Conservation (phyloP, 352 stramenopile species). For the Phytophthora niederhauseri region DNA sequence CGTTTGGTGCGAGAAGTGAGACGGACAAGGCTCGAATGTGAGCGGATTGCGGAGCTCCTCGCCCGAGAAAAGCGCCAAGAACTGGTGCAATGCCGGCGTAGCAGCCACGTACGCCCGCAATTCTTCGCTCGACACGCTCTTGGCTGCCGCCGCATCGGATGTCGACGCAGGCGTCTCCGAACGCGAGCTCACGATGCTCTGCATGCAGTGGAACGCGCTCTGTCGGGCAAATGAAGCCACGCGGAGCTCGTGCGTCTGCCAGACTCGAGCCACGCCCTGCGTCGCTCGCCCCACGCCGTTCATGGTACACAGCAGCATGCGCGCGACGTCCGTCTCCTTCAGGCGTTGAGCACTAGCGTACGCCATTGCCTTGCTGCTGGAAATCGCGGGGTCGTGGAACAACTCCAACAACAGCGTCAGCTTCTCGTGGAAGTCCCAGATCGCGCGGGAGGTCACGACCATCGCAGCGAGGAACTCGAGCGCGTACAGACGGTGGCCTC, state of each 20-base stretch:
- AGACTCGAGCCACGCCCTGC: slow-evolving; percentile 51
- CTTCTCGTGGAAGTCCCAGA: slow-evolving; percentile 70
- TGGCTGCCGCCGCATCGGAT: background rate
- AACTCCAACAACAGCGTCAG: slow-evolving; percentile 53
- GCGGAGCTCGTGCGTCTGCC: slow-evolving; percentile 35
- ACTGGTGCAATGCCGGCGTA: slow-evolving; percentile 45
- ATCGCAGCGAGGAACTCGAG: slow-evolving; percentile 69
- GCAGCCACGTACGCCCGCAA: slow-evolving; percentile 41
- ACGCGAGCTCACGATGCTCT: slow-evolving; percentile 13
- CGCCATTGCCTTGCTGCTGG: slow-evolving; percentile 11
- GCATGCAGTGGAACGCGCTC: slow-evolving; percentile 29
- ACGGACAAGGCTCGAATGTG: slow-evolving; percentile 40
- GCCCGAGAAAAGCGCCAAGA: slow-evolving; percentile 60
- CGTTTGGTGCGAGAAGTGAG: slow-evolving; percentile 37
- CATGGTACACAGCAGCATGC: slow-evolving; percentile 66
- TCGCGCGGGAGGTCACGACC: slow-evolving; percentile 61
- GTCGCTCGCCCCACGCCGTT: slow-evolving; percentile 55
- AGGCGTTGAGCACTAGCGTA: slow-evolving; percentile 33
- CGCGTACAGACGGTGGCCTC: slow-evolving; percentile 45
- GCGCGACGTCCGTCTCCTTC: slow-evolving; percentile 60
- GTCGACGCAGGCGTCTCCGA: background rate
- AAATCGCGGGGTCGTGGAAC: slow-evolving; percentile 53
- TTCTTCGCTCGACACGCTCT: slow-evolving; percentile 34
- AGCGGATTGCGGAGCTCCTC: slow-evolving; percentile 73
- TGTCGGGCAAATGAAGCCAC: slow-evolving; percentile 26